Base-by-base conservation (phyloP, 2,329 filamentous ascomycete species). In the Aspergillus sp. region DNA sequence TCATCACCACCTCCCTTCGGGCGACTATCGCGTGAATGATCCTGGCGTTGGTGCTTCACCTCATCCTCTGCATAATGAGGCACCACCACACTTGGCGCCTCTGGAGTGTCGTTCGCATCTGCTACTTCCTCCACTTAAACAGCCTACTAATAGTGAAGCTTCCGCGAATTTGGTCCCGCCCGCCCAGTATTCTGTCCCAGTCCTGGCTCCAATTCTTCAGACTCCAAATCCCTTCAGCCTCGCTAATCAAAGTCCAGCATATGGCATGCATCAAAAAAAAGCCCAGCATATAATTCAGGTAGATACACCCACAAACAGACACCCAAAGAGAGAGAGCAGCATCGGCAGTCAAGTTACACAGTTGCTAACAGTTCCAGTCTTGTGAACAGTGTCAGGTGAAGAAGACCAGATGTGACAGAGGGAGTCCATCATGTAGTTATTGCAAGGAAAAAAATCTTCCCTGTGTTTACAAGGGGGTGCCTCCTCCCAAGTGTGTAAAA, bases 331-430 rank as follows among this genome's bases (percentile, higher is more conserved):
- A n/a, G n/a, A n/a, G n/a, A n/a, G n/a, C n/a, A n/a, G n/a, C n/a
- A n/a, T n/a, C n/a, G n/a, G n/a, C n/a, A n/a, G n/a, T n/a, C n/a
- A n/a, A n/a, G n/a, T n/a, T n/a, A n/a, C n/a, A n/a, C n/a, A n/a
- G 1, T 19, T 7, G 26, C 44, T 48, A 10, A 52, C n/a, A n/a
- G n/a, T n/a, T n/a, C n/a, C n/a, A 94, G 83, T 93, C 93, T 34
- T 98, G 93, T 67, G 89, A 94, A 60, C 87, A 85, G 65, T 95
- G 89, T 68, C 82, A 89, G 48, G 79, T 86, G 50, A 78, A 91
- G 35, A 95, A 94, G 67, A 88, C 88, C 9, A 94, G 94, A 68
- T 95, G 89, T 64, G 88, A 94, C 58, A 89, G 94, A 72, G 82
- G 83, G 7, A 82, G 85, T 54, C 89, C 86, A 2, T 85, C 86